These are phyloP conservation scores for Colletotrichum coccodes DNA, from an alignment of 2,329 filamentous ascomycete species.

Conservation along the genomic window DNA sequence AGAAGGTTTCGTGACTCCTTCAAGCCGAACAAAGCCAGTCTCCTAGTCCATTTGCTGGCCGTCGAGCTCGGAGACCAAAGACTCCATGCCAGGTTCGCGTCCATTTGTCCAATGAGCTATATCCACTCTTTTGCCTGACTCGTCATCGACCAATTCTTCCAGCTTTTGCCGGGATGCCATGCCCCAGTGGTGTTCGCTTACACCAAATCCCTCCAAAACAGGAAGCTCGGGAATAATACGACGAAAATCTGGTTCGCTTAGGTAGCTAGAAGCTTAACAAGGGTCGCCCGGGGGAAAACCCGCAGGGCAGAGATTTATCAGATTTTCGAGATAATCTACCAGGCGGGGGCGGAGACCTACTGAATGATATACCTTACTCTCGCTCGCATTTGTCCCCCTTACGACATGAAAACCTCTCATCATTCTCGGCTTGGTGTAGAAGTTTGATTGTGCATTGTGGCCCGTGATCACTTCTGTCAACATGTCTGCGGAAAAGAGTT, in stretches of 20 bases:
- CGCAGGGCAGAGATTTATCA: constrained; percentile 3
- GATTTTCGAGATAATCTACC: constrained; percentile 3
- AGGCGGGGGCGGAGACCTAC: not conserved
- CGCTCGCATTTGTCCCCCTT: not conserved
- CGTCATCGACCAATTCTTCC: not conserved
- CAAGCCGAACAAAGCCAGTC: not conserved
- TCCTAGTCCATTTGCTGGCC: too few relatives aligned
- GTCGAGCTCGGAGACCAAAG: too few relatives aligned
- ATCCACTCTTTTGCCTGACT: not conserved
- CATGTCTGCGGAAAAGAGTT: not conserved
- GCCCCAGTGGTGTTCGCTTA: not conserved
- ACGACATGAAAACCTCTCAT: not conserved
- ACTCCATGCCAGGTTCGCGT: too few relatives aligned
- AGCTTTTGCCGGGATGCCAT: not conserved
- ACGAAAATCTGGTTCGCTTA: not conserved
- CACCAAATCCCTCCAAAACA: not conserved
- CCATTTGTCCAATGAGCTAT: too few relatives aligned
- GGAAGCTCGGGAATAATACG: not conserved
- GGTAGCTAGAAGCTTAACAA: not conserved
- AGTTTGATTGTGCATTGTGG: not conserved
- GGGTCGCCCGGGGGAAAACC: not conserved
- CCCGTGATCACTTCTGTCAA: not conserved
- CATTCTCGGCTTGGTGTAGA: not conserved
- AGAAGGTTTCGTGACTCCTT: not conserved
- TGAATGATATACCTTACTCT: not conserved